Evolutionary conservation across 371 early-diverging fungal species (phyloP).

Genomic region (Entomophthora muscae): DNA sequence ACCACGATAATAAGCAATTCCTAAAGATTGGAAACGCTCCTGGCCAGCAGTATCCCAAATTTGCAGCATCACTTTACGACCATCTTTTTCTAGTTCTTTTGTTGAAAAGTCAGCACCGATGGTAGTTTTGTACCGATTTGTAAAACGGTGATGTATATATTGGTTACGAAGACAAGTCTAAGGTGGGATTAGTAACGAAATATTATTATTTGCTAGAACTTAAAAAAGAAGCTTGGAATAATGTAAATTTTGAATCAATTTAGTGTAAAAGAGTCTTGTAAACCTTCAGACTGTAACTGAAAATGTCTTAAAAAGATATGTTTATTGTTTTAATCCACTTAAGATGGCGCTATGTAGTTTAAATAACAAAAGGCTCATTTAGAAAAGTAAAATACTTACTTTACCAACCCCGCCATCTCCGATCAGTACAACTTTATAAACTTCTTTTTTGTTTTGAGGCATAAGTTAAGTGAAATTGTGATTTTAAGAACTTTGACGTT

Average conservation of each 20-base stretch:
- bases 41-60: slow-evolving; percentile 60
- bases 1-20: slow-evolving; percentile 80
- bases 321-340: too few relatives aligned
- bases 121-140: slow-evolving; percentile 92
- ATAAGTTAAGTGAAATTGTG: too few relatives aligned
- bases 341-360: not conserved
- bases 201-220: not conserved
- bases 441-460: slow-evolving; percentile 19
- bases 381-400: too few relatives aligned
- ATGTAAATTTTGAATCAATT: not conserved
- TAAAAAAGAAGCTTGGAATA: not conserved
- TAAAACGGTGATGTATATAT: slow-evolving; percentile 68
- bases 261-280: not conserved
- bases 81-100: slow-evolving; percentile 71
- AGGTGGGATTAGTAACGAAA: not conserved
- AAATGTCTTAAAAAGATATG: not conserved
- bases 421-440: slow-evolving; percentile 57
- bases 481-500: too few relatives aligned
- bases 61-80: slow-evolving; percentile 35
- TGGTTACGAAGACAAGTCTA: slow-evolving; percentile 41
- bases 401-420: slow-evolving; percentile 80
- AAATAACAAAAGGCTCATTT: not conserved
- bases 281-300: not conserved
- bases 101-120: slow-evolving; percentile 97
- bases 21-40: slow-evolving; percentile 77